Conservation (phyloP, 1,284 basidiomycete species). For the Fomitopsis schrenkii region DNA sequence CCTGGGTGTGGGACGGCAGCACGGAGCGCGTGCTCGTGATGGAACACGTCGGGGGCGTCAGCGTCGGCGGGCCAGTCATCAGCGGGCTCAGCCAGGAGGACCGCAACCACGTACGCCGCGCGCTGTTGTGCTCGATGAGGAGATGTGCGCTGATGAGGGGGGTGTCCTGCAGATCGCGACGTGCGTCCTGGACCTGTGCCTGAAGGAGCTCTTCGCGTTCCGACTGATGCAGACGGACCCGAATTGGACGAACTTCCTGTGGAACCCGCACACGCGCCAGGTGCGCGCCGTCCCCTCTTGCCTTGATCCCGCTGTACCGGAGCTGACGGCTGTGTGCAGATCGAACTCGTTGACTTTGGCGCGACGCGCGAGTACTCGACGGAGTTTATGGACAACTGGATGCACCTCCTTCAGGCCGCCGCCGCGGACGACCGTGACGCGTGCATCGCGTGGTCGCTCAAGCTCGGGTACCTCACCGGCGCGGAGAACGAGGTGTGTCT, state of each 20-base stretch:
- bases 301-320: background rate
- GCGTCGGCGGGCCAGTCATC: conserved; percentile 68
- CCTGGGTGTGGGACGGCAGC: conserved; percentile 82
- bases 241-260: conserved; percentile 98
- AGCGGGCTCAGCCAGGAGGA: conserved; percentile 54
- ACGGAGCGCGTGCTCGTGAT: conserved; percentile 86
- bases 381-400: conserved; percentile 89
- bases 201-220: conserved; percentile 90
- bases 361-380: conserved; percentile 87
- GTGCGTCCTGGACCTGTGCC: conserved; percentile 80
- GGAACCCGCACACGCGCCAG: conserved; percentile 61
- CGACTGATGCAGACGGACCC: conserved; percentile 98
- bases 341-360: conserved; percentile 96
- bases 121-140: background rate
- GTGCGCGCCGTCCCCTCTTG: conserved; percentile 21
- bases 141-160: background rate
- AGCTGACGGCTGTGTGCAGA: conserved; percentile 30
- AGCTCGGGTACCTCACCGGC: conserved; percentile 89
- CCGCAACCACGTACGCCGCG: conserved; percentile 64
- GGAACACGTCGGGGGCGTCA: conserved; percentile 81
- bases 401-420: conserved; percentile 77
- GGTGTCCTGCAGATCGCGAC: conserved; percentile 68
- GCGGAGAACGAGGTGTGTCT: conserved; percentile 72
- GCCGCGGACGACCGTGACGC: conserved; percentile 64
- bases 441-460: conserved; percentile 74